Evolutionary conservation across 345 rosid genomes (phyloP), one percentile per base, ranked within the genome.

Genomic region (Moricandia arvensis): DNA sequence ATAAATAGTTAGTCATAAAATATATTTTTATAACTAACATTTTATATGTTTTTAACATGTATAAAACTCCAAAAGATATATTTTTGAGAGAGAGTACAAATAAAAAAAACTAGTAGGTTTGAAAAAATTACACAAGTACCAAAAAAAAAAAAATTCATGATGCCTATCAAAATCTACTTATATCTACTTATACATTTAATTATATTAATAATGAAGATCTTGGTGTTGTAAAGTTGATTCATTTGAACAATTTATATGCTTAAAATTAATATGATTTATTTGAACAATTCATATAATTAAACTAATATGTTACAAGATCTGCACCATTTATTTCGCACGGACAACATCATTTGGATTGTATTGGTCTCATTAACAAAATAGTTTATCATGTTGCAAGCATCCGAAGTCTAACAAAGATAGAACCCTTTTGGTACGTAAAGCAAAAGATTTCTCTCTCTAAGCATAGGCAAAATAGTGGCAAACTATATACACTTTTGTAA

Each of bases 281-380:
- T 11, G 13, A 38, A 38, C 16, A 49, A 16, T 6, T 49, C 57
- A 16, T 49, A 49, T 49, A 8, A 15, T 16, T 49, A 49, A 49
- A 49, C 24, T 7, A 16, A 47, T n/a, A 47, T 59, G 57, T n/a
- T 33, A 62, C 6, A 33, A 58, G 24, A 37, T 64, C 37, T 37
- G 64, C 33, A 73, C 65, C 33, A 74, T 29, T 30, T 31, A 4
- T 13, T 30, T 66, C 21, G n/a, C 43, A 75, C 67, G 61, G 67
- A 75, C 73, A 67, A 47, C 30, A 69, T 76, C 75, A 76, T 76
- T 54, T 69, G 70, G 49, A 58, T 76, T 69, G 65, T 62, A 38
- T 41, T 31, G 64, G 63, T 69, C 65, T 61, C 58, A 68, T 69
- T 68, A 51, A 68, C 58, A 45, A 9, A 55, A 67, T 34, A 68